Evolutionary conservation across 768 basidiomycete species (phyloP), one percentile per base, ranked within the genome.

Genomic region (Paxillus ammoniavirescens): DNA sequence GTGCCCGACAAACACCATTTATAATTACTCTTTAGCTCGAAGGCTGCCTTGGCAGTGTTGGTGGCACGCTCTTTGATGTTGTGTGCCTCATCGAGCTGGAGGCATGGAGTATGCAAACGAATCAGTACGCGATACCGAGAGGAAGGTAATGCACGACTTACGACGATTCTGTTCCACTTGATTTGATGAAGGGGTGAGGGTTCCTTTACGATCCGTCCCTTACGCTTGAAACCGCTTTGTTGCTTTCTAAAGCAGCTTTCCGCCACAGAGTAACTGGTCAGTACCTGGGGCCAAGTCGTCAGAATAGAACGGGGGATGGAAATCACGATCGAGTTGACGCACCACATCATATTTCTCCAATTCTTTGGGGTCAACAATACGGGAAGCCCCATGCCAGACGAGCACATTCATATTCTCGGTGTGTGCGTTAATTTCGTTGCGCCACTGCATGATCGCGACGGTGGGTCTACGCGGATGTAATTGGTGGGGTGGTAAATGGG

Each of bases 1-100:
- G 96, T 98, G 5, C 95, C 95, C 31, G 94, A 97, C 28, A 99
- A 76, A 72, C 97, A 99, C 97, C 97, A 99, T 55, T 83, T 84
- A 60, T 82, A 92, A 46, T 81, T 82, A 50, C 87, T 82, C 59
- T 86, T 71, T 10, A 99, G 76, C 51, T 93, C 89, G 67, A 99
- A 99, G 0, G 93, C 82, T n/a, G 94, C 95, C 70, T 96, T 98
- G 1, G 96, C 95, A 0, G 96, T 98, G 66, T 96, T 98, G 1
- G 92, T 94, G 4, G 84, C 74, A 4, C 96, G 84, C 66, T 98
- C 96, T 65, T 98, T 98, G 76, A 98, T 98, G 67, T 95, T 98
- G 71, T 98, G 96, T 5, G 95, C 96, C 74, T 97, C 94, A 60
- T 98, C 94, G 42, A 97, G 81, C 89, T 91, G 55, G 14, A 44